Conservation (phyloP, 2,329 filamentous ascomycete genomes). For the Ceratocystis cacaofunesta region DNA sequence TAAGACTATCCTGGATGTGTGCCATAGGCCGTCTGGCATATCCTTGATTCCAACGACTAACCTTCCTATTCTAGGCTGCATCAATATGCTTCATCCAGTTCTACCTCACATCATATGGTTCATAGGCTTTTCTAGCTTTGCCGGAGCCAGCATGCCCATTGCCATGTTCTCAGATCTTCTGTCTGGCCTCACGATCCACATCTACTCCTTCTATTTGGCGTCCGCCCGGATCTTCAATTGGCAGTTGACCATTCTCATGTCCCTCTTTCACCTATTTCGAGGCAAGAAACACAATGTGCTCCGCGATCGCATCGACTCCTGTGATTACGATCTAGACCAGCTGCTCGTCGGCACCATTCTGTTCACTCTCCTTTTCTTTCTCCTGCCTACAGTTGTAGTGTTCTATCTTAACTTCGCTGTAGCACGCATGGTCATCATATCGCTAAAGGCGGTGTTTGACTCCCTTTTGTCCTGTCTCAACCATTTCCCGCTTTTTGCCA, state of each 20-base stretch:
- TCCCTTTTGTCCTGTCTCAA: constrained; percentile 87
- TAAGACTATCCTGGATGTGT: too few species aligned
- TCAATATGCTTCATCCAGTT: constrained; percentile 60
- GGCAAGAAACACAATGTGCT: constrained; percentile 97
- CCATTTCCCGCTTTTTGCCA: constrained; percentile 90
- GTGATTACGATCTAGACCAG: constrained; percentile 96
- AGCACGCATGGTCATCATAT: constrained; percentile 88
- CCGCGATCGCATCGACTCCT: constrained; percentile 93
- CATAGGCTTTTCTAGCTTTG: constrained; percentile 88
- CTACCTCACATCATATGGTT: constrained; percentile 82
- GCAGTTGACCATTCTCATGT: constrained; percentile 93
- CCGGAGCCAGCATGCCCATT: constrained; percentile 91
- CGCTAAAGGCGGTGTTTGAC: constrained; percentile 78
- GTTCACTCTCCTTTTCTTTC: constrained; percentile 87
- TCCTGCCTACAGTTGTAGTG: constrained; percentile 85
- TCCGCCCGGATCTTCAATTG: constrained; percentile 96
- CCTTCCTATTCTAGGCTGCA: constrained; percentile 40
- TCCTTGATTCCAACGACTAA: neutral
- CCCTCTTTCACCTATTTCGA: constrained; percentile 94
- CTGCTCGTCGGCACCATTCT: constrained; percentile 90
- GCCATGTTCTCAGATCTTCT: constrained; percentile 88
- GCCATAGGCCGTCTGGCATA: neutral
- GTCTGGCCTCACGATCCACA: constrained; percentile 82
- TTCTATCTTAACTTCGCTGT: constrained; percentile 95
- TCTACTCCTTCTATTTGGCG: constrained; percentile 95